phyloP scores from a whole-genome alignment of 2,329 filamentous ascomycete genomes.

The Microdochium trichocladiopsis region DNA sequence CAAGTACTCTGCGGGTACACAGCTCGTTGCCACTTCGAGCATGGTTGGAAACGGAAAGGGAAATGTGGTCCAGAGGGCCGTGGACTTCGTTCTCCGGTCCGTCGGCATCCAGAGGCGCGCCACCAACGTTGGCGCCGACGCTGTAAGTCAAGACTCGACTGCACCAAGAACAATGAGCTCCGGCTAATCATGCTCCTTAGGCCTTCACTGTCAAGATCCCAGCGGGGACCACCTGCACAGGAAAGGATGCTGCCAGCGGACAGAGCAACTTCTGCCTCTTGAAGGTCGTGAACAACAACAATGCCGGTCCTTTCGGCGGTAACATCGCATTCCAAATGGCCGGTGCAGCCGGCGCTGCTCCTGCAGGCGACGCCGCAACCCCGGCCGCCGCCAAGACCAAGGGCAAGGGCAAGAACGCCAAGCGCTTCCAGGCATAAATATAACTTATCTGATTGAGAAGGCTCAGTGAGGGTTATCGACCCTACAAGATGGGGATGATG shows the following conservation, averaged over 20 bases:
- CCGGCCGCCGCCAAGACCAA: not conserved
- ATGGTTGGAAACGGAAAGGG: constrained; percentile 2
- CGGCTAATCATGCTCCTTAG: not conserved
- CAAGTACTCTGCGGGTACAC: constrained; percentile 6
- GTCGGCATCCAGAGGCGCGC: constrained; percentile 8
- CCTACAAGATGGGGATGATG: no score
- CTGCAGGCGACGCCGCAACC: not conserved
- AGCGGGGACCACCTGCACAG: constrained; percentile 9
- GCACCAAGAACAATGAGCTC: not conserved
- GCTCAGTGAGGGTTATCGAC: no score
- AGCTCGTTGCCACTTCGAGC: constrained; percentile 7
- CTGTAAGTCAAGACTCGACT: constrained; percentile 1
- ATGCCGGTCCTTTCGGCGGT: constrained; percentile 9
- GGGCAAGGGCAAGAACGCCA: not conserved
- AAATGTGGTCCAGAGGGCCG: not conserved
- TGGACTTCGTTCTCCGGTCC: constrained; percentile 5
- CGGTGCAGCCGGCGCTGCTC: constrained; percentile 1
- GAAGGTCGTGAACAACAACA: constrained; percentile 12
- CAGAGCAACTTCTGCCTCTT: constrained; percentile 9
- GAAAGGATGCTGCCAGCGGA: constrained; percentile 4
- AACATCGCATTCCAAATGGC: constrained; percentile 12
- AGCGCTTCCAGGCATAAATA: not conserved
- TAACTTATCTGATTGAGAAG: no score
- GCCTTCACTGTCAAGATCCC: constrained; percentile 9
- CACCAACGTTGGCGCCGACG: constrained; percentile 9